Evolutionary conservation across 2,329 filamentous ascomycete genomes (phyloP).

Genomic region (Coleophoma crateriformis): DNA sequence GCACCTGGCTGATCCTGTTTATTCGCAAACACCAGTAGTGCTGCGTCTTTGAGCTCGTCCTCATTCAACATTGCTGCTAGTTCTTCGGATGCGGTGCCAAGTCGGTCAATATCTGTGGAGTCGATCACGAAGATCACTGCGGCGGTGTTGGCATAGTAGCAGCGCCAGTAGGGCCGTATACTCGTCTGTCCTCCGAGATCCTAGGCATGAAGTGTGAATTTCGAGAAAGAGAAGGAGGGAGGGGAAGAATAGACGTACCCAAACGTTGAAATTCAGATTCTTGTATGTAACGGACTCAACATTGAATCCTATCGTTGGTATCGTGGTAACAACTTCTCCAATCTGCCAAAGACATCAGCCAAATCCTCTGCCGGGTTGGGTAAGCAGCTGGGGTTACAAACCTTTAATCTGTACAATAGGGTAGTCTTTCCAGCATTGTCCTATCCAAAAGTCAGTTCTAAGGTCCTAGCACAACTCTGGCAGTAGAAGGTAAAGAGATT

Average conservation of each 20-base stretch:
- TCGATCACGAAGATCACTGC: slow-evolving; percentile 99
- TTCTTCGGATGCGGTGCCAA: slow-evolving; percentile 90
- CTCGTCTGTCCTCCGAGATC: slow-evolving; percentile 97
- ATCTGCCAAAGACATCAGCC: slow-evolving; percentile 52
- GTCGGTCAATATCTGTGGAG: slow-evolving; percentile 91
- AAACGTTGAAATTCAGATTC: slow-evolving; percentile 98
- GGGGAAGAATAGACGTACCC: slow-evolving; percentile 52
- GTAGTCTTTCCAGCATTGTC: slow-evolving; percentile 99
- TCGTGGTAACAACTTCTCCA: slow-evolving; percentile 97
- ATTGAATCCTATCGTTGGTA: slow-evolving; percentile 98
- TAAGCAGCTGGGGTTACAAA: slow-evolving; percentile 29
- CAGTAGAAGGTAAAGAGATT: too few species aligned
- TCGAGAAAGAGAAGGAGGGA: not conserved
- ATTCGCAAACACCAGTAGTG: slow-evolving; percentile 93
- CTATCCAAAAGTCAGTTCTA: slow-evolving; percentile 38
- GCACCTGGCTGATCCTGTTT: slow-evolving; percentile 98
- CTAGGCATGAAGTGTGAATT: slow-evolving; percentile 32
- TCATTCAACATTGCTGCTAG: slow-evolving; percentile 93
- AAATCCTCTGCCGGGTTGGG: not conserved
- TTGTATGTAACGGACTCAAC: slow-evolving; percentile 98
- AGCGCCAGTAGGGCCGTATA: slow-evolving; percentile 97
- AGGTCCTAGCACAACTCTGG: too few species aligned
- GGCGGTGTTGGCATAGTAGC: slow-evolving; percentile 98
- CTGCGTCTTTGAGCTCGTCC: slow-evolving; percentile 90
- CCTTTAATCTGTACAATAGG: slow-evolving; percentile 91